Conservation (phyloP, 1,284 basidiomycete species). For the Puccinia novopanici region DNA sequence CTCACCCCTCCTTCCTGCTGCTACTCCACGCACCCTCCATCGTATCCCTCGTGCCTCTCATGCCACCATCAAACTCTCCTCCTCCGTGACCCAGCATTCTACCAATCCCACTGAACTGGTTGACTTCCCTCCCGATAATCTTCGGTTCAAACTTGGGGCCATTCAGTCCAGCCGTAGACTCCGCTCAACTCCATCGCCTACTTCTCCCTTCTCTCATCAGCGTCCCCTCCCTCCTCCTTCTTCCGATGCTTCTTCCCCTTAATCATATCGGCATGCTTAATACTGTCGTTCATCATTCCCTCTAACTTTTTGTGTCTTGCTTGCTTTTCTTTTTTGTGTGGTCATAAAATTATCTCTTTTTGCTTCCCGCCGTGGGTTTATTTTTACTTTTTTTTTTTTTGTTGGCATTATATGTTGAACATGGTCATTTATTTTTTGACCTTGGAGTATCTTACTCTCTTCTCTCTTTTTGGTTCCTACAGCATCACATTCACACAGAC, state of each 20-base stretch:
- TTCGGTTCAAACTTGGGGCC: background rate
- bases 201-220: background rate
- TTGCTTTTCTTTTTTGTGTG: no score
- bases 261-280: no score
- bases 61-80: background rate
- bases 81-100: background rate
- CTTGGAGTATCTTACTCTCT: no score
- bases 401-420: no score
- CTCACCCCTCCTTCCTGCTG: background rate
- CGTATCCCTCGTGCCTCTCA: background rate
- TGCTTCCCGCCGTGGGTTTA: no score
- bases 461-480: no score
- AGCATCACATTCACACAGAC: no score
- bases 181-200: conserved; percentile 6
- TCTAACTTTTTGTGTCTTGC: background rate
- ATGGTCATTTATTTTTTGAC: no score
- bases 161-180: conserved; percentile 16
- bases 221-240: background rate
- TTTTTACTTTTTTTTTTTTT: no score
- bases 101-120: background rate
- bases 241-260: no score
- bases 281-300: background rate
- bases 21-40: background rate
- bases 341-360: no score
- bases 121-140: background rate